phyloP scores from a whole-genome alignment of 306 rosid genomes.

The Ceratonia siliqua region DNA sequence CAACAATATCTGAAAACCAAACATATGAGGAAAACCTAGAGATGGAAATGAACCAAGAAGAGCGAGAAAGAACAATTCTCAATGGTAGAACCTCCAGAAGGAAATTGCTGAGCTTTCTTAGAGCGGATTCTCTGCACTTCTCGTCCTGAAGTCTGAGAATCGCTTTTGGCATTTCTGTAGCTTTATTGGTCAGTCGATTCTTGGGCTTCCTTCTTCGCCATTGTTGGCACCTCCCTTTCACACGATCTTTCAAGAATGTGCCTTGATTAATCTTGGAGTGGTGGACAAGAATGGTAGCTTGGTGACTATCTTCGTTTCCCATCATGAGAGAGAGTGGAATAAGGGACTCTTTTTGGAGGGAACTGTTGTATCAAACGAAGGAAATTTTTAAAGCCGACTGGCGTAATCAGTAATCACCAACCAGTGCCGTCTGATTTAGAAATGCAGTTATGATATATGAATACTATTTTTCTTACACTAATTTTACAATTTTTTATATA shows the following conservation, averaged over 20 bases:
- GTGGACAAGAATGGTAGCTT: neutral
- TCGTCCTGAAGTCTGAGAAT: slow-evolving; percentile 14
- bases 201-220: neutral
- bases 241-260: neutral
- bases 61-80: neutral
- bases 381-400: too few species aligned
- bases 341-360: neutral
- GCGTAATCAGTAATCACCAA: too few species aligned
- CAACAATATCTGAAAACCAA: neutral
- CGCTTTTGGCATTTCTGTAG: neutral
- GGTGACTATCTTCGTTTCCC: neutral
- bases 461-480: too few species aligned
- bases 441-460: too few species aligned
- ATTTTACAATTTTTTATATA: too few species aligned
- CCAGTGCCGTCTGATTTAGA: too few species aligned
- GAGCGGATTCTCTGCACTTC: slow-evolving; percentile 2
- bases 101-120: slow-evolving; percentile 19
- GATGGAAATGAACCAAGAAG: neutral
- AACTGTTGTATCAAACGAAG: neutral
- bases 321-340: neutral
- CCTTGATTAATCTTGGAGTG: neutral
- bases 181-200: neutral
- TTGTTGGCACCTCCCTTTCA: neutral
- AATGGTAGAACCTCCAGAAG: slow-evolving; percentile 11
- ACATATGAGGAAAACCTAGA: neutral